A percentile compares a stretch with the other conserved stretches of the same genome.
These are phyloP conservation scores for Graphiopsis chlorocephala DNA, from an alignment of 2,329 filamentous ascomycete species.

Conservation along the genomic window DNA sequence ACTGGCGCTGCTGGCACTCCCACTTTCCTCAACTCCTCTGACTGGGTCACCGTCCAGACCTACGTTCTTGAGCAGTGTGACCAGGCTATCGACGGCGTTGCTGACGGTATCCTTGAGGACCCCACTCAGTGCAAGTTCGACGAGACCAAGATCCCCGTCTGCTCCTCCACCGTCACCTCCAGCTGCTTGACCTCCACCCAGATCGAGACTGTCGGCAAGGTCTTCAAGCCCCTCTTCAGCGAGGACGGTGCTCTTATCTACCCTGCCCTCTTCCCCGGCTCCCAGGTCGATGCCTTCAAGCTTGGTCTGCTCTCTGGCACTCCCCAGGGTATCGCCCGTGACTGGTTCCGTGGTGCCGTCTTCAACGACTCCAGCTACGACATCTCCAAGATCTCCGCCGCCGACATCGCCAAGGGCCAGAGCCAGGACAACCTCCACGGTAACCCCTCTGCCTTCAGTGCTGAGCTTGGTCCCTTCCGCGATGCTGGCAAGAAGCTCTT, in stretches of 20 bases:
- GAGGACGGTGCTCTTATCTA: slow-evolving; percentile 47
- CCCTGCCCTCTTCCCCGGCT: slow-evolving; percentile 51
- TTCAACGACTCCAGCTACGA: slow-evolving; percentile 47
- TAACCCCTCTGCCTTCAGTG: slow-evolving; percentile 41
- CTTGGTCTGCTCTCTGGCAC: slow-evolving; percentile 41
- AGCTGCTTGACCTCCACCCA: slow-evolving; percentile 46
- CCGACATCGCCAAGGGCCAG: slow-evolving; percentile 43
- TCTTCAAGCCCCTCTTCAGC: slow-evolving; percentile 44
- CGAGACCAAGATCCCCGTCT: slow-evolving; percentile 34
- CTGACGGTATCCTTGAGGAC: slow-evolving; percentile 50
- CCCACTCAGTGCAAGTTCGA: slow-evolving; percentile 45
- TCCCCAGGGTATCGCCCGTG: slow-evolving; percentile 43
- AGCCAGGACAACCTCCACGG: slow-evolving; percentile 40
- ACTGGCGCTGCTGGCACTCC: slow-evolving; percentile 40
- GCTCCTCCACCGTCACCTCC: slow-evolving; percentile 33
- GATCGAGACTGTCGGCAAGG: slow-evolving; percentile 42
- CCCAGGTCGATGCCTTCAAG: slow-evolving; percentile 39
- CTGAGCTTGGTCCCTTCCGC: slow-evolving; percentile 39
- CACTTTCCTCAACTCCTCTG: slow-evolving; percentile 39
- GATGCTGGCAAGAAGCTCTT: slow-evolving; percentile 46
- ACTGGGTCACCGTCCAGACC: slow-evolving; percentile 44
- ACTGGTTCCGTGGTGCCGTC: slow-evolving; percentile 52
- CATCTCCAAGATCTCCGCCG: slow-evolving; percentile 36
- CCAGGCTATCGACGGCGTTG: slow-evolving; percentile 46
- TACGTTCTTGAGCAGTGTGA: slow-evolving; percentile 52